Evolutionary conservation across 805 yeast species (phyloP).

Genomic region (Henningerozyma blattae): DNA sequence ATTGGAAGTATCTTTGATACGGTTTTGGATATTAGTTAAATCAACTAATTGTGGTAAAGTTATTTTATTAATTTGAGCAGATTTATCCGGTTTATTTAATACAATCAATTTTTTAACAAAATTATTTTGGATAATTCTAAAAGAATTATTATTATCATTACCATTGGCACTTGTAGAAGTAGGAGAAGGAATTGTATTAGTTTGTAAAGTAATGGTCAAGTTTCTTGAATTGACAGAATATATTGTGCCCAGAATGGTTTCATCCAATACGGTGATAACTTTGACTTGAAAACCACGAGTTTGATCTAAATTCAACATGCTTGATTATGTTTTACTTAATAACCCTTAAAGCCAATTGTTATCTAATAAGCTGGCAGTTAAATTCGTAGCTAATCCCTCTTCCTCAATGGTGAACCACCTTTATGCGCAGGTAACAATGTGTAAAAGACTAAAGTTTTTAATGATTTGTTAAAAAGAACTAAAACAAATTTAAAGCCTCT

Average conservation of each 20-base stretch:
- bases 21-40: constrained; percentile 17
- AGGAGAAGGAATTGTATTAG: too few relatives aligned
- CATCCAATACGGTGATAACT: constrained; percentile 48
- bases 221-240: constrained; percentile 45
- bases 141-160: constrained; percentile 18
- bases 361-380: too few relatives aligned
- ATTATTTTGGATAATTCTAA: constrained; percentile 42
- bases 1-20: constrained; percentile 15
- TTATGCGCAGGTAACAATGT: too few relatives aligned
- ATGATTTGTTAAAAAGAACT: too few relatives aligned
- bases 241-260: constrained; percentile 46
- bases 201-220: constrained; percentile 24
- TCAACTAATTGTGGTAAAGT: constrained; percentile 12
- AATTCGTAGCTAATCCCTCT: too few relatives aligned
- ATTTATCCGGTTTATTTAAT: constrained; percentile 6
- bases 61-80: background rate
- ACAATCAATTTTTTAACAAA: constrained; percentile 44
- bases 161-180: too few relatives aligned
- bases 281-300: constrained; percentile 36
- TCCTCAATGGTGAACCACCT: too few relatives aligned
- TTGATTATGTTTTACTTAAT: too few relatives aligned
- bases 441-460: too few relatives aligned
- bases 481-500: too few relatives aligned
- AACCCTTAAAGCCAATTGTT: too few relatives aligned
- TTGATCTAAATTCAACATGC: constrained; percentile 20